Base-by-base conservation (phyloP, 23 red algal species). In the Agarophyton chilense region DNA sequence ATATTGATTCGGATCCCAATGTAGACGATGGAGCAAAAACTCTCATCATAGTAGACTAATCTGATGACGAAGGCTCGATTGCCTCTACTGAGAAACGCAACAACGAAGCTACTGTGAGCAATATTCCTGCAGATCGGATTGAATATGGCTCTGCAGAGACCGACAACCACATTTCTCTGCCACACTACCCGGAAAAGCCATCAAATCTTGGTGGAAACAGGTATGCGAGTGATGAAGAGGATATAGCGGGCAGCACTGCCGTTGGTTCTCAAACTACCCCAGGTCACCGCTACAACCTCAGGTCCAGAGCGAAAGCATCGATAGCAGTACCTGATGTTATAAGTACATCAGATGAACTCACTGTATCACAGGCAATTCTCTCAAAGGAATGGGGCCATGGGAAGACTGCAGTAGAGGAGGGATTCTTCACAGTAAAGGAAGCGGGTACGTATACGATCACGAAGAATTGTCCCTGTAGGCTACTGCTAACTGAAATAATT, bases 351-450 rank as follows among this genome's bases (percentile, higher is more conserved):
- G 82, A 87, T 63, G 67, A 72, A 26, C 82, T 64, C 13, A 36
- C 62, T 51, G 9, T 88, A 11, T 34, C 9, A 18, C 7, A 75
- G 5, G 84, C 84, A n/a, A 45, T 75, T 14, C 33, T 31, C 39
- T 58, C 33, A 2, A 28, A 45, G 0, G 84, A 88, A 50, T 53
- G 41, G 66, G 65, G 41, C 6, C 40, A 77, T 19, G 77, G 84
- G 84, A 36, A 51, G 29, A 77, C 77, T 26, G 70, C 67, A 28
- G 62, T 88, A 10, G 21, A 74, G 25, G 84, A 88, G 36, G 84
- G 77, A 45, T n/a, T 88, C 77, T 16, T 18, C 16, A 46, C 57
- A 2, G 0, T 78, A 14, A 31, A 46, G 0, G 41, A 57, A 40
- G 61, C 53, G 21, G 45, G 31, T 11, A 87, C 64, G 16, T 87